phyloP scores from a whole-genome alignment of 768 basidiomycete species.

The Suillus paluster region DNA sequence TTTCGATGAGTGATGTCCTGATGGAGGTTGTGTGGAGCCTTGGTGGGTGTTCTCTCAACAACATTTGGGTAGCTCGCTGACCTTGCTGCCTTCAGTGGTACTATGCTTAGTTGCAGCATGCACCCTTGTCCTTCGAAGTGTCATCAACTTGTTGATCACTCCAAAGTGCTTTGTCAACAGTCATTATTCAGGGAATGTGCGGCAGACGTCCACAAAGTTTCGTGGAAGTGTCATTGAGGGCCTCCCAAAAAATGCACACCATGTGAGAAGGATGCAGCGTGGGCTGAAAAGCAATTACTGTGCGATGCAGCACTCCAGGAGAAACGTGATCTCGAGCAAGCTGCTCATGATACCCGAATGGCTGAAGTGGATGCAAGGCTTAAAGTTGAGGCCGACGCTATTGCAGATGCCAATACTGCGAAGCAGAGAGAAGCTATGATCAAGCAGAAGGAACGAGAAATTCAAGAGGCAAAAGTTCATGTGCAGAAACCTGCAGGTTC shows the following conservation, averaged over 20 bases:
- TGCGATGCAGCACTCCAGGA: constrained; percentile 41
- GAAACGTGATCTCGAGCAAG: constrained; percentile 47
- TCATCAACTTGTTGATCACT: constrained; percentile 59
- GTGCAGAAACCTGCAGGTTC: neutral
- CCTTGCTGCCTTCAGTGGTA: constrained; percentile 38
- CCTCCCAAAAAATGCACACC: constrained; percentile 40
- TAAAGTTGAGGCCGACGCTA: constrained; percentile 28
- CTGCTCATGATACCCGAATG: constrained; percentile 40
- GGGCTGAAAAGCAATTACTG: constrained; percentile 40
- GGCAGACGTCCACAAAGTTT: constrained; percentile 43
- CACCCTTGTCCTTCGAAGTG: constrained; percentile 64
- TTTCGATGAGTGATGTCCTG: constrained; percentile 56
- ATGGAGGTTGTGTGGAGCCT: constrained; percentile 60
- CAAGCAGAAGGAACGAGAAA: constrained; percentile 45
- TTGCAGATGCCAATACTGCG: constrained; percentile 38
- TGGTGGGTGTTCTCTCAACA: constrained; percentile 46
- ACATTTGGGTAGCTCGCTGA: constrained; percentile 3
- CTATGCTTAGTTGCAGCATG: constrained; percentile 48
- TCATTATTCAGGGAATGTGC: constrained; percentile 42
- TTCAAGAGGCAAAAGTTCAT: constrained; percentile 31
- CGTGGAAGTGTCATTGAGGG: constrained; percentile 45
- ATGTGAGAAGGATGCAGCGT: constrained; percentile 46
- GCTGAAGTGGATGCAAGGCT: constrained; percentile 45
- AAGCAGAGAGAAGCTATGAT: constrained; percentile 39
- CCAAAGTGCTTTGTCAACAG: constrained; percentile 51